Evolutionary conservation across 73 alveolate genomes (phyloP).

Genomic region (Paramecium sexaurelia): DNA sequence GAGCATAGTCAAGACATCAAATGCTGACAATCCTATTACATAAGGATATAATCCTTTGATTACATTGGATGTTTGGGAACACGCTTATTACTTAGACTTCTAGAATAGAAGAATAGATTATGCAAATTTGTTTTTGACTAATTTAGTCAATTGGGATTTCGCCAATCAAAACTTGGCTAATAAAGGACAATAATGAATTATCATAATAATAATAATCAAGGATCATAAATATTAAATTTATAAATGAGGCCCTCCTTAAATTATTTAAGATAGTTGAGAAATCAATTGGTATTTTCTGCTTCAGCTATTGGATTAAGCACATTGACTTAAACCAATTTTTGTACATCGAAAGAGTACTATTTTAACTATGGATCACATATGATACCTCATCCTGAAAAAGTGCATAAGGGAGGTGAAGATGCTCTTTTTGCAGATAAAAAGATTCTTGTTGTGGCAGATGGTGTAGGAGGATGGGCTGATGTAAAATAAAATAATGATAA

Average conservation of each 20-base stretch:
- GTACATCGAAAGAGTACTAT: background rate
- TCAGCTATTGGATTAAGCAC: slow-evolving; percentile 64
- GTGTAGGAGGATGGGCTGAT: slow-evolving; percentile 63
- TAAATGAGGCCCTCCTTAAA: background rate
- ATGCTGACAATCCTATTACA: slow-evolving; percentile 57
- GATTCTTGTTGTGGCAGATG: slow-evolving; percentile 52
- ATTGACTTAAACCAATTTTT: slow-evolving; percentile 11
- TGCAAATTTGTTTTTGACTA: slow-evolving; percentile 78
- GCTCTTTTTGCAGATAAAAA: slow-evolving; percentile 63
- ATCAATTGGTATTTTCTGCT: background rate
- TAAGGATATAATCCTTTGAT: slow-evolving; percentile 52
- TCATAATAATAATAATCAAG: background rate
- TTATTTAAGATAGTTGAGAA: slow-evolving; percentile 14
- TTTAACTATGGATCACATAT: slow-evolving; percentile 29
- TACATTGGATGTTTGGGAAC: slow-evolving; percentile 93
- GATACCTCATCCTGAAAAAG: slow-evolving; percentile 38
- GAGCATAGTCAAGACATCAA: slow-evolving; percentile 25
- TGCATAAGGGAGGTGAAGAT: slow-evolving; percentile 69
- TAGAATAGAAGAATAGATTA: slow-evolving; percentile 82
- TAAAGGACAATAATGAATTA: background rate
- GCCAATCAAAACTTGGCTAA: slow-evolving; percentile 1
- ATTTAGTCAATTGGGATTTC: slow-evolving; percentile 85
- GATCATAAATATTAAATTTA: background rate
- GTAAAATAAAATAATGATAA: background rate
- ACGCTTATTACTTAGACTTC: slow-evolving; percentile 91